Base-by-base conservation (phyloP, 2,329 filamentous ascomycete genomes). In the Hypocreales sp. region DNA sequence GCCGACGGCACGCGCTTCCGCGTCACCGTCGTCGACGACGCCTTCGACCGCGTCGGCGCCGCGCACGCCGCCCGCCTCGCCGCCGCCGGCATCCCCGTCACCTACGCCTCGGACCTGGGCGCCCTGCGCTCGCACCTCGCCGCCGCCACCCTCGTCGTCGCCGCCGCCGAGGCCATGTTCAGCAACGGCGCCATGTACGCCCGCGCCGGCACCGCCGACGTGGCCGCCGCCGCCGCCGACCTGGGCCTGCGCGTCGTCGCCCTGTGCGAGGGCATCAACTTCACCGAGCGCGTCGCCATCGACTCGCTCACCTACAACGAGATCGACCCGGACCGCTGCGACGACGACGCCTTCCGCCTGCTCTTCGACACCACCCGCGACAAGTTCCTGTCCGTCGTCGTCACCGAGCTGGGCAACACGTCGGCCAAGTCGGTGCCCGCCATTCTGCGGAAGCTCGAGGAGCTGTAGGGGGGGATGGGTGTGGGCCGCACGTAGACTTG, bases 241-340 rank as follows among this genome's bases (percentile, higher is more conserved):
- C 63, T 73, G 13, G 75, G 78, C 31, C 70, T 86, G 20, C 79
- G 81, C 1, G 82, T 95, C 32, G 75, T 92, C 19, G 82, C 92
- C 4, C 79, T 92, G 32, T 93, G 83, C 51, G 87, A 95, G 58
- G 90, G 79, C 4, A 76, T 95, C 57, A 98, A 95, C 55, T 94
- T 95, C 50, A 90, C 43, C 17, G 68, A 57, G 75, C 77, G 83
- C 31, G 82, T 94, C 8, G 80, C 83, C 6, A 72, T 92, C 10
- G 90, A 95, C 54, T 87, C 83, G 15, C 81, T 95, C 38, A 87
- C 90, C 22, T 77, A 83, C 44, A 98, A 98, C 50, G 90, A 98
- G 58, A 77, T 94, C 35, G 84, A 55, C 66, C 86, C 50, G 45
- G 82, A 53, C 71, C 79, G 51, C 64, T 82, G 55, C 55, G 58